These are phyloP conservation scores for Chrysanthemum makinoi DNA, from an alignment of 129 eudicot genomes.

Conservation along the genomic window DNA sequence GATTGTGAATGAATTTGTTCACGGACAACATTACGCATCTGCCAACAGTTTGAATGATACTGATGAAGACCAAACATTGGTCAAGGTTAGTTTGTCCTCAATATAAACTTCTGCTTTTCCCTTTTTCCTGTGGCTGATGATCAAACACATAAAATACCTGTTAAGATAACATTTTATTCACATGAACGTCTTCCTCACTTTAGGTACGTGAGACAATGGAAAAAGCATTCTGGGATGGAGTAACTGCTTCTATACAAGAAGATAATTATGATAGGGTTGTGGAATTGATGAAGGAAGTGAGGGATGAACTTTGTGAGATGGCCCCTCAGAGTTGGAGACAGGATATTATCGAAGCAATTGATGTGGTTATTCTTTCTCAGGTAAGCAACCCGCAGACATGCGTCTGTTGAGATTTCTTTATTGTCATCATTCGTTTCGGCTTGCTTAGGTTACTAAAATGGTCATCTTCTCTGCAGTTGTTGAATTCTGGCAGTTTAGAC, in stretches of 20 bases:
- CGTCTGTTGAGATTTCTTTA: background rate
- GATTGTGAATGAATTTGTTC: slow-evolving; percentile 81
- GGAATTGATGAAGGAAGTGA: slow-evolving; percentile 79
- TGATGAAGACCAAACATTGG: slow-evolving; percentile 35
- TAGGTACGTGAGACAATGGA: slow-evolving; percentile 66
- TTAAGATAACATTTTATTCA: background rate
- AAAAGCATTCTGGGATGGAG: slow-evolving; percentile 88
- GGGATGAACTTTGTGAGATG: slow-evolving; percentile 80
- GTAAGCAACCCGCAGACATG: slow-evolving; percentile 29
- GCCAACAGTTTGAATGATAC: slow-evolving; percentile 27
- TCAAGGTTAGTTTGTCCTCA: slow-evolving; percentile 46
- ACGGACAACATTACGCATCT: slow-evolving; percentile 56
- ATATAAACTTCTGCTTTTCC: background rate
- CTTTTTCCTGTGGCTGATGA: background rate
- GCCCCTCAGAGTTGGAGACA: slow-evolving; percentile 90
- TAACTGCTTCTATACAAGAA: slow-evolving; percentile 54
- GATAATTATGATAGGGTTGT: slow-evolving; percentile 61
- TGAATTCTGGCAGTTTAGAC: slow-evolving; percentile 68
- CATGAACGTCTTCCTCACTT: slow-evolving; percentile 9
- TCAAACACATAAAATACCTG: background rate
- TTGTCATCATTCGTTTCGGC: background rate
- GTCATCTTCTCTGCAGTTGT: slow-evolving; percentile 40
- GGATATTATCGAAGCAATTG: slow-evolving; percentile 75
- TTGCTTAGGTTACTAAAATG: slow-evolving; percentile 8
- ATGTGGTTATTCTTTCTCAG: slow-evolving; percentile 77